These are phyloP conservation scores for Metschnikowia picachoensis DNA, from an alignment of 805 yeast genomes.

Conservation along the genomic window DNA sequence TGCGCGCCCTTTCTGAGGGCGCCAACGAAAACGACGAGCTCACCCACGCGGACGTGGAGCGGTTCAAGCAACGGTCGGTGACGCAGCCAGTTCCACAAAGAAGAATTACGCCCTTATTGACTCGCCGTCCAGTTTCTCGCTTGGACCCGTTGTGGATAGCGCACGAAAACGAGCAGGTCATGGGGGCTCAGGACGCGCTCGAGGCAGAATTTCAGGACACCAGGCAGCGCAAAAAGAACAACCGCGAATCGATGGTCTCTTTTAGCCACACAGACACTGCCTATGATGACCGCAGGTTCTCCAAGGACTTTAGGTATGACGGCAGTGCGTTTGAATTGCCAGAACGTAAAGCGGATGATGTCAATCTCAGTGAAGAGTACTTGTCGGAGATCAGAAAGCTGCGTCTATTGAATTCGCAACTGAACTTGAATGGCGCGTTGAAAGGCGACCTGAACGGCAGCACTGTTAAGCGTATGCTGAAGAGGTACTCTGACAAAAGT, in stretches of 20 bases:
- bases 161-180: constrained; percentile 46
- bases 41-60: constrained; percentile 43
- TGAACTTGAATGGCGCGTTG: constrained; percentile 22
- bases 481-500: not conserved
- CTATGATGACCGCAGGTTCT: constrained; percentile 9
- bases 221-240: constrained; percentile 14
- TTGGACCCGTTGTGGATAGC: constrained; percentile 55
- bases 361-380: constrained; percentile 41
- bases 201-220: constrained; percentile 30
- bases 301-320: constrained; percentile 17
- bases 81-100: constrained; percentile 38
- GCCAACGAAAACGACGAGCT: constrained; percentile 26
- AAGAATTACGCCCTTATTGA: constrained; percentile 36
- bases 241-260: constrained; percentile 35
- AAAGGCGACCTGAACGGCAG: constrained; percentile 4
- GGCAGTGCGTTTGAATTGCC: constrained; percentile 31
- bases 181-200: constrained; percentile 40
- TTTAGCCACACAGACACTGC: constrained; percentile 22
- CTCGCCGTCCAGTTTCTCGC: constrained; percentile 54
- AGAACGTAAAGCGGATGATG: constrained; percentile 32
- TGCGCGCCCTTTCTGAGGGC: constrained; percentile 37
- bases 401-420: constrained; percentile 41
- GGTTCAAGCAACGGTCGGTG: constrained; percentile 43
- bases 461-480: constrained; percentile 7
- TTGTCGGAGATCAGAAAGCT: constrained; percentile 43